Evolutionary conservation across 768 basidiomycete genomes (phyloP).

Genomic region (Suillus variegatus): DNA sequence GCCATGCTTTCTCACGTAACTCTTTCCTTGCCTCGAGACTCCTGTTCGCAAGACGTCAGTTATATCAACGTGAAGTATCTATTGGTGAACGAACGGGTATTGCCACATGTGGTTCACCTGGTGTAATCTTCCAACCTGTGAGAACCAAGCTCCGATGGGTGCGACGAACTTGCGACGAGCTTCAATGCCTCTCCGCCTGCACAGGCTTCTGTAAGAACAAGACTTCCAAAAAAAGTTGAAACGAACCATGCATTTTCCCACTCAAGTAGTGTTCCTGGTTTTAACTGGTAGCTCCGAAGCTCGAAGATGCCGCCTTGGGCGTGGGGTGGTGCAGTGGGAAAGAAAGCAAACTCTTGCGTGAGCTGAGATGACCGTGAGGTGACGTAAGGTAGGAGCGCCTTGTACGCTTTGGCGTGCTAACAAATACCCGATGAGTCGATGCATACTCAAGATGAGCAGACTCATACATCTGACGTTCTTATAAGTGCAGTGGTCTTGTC

Average conservation of each 20-base stretch:
- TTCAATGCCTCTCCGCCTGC: constrained; percentile 91
- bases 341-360: constrained; percentile 93
- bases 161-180: constrained; percentile 85
- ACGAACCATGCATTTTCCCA: constrained; percentile 92
- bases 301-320: constrained; percentile 92
- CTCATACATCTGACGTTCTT: constrained; percentile 59
- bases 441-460: constrained; percentile 2
- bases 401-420: constrained; percentile 68
- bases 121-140: constrained; percentile 80
- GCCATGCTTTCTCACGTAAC: constrained; percentile 88
- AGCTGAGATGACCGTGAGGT: constrained; percentile 74
- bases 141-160: constrained; percentile 92
- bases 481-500: constrained; percentile 74
- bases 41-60: constrained; percentile 36
- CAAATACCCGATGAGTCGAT: constrained; percentile 4
- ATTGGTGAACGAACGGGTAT: constrained; percentile 66
- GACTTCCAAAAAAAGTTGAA: background rate
- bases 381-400: constrained; percentile 76
- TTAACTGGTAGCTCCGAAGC: constrained; percentile 83
- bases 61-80: constrained; percentile 8
- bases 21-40: constrained; percentile 81
- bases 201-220: constrained; percentile 10
- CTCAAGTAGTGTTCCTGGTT: constrained; percentile 88
- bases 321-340: constrained; percentile 87
- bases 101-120: constrained; percentile 98